Base-by-base conservation (phyloP, 2,329 filamentous ascomycete genomes). In the Lojkania enalia region DNA sequence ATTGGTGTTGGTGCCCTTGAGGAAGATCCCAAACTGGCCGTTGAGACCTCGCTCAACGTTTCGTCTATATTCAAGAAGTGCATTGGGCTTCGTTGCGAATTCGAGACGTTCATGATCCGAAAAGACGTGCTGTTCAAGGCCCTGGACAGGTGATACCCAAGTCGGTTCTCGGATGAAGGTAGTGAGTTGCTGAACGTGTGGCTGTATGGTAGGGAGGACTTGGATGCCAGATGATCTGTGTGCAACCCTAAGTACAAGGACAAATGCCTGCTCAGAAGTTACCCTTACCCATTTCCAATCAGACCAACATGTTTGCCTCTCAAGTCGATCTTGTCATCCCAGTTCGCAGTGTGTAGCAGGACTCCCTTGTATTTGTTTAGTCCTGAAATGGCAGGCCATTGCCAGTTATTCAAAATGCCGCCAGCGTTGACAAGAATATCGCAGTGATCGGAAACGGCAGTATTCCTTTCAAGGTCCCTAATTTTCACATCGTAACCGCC, bases 271-370 rank as follows among this genome's bases (percentile, higher is more conserved):
- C n/a, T 27, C 7, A 45, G 7, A 36, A 44, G 21, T n/a, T 7
- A 6, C 5, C 18, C 51, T 58, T 58, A 71, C 58, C 71, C 72
- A 39, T 75, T 80, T 13, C 80, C 81, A 38, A 83, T 75, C n/a
- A 83, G 60, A 4, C 74, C 74, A 18, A 81, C 76, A 7, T 68
- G 66, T 49, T 79, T 79, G 19, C 66, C 74, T 1, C 58, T 58
- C 5, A 80, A 62, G n/a, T 78, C 71, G 6, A 79, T 64, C 14
- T 74, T 70, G 4, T 76, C 61, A 1, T 79, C 74, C 80, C 80
- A 85, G 27, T 73, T 70, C 1, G 81, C 76, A 0, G 78, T 78
- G 56, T 85, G 81, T 32, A 82, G 71, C 3, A 82, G 61, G 5
- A 65, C 57, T 6, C 81, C 81, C 39, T 73, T 63, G 64, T 82